Percentiles rank a stretch among this genome's conserved stretches.
Conservation (phyloP, 768 basidiomycete genomes). For the Rhizopogon sp. region DNA sequence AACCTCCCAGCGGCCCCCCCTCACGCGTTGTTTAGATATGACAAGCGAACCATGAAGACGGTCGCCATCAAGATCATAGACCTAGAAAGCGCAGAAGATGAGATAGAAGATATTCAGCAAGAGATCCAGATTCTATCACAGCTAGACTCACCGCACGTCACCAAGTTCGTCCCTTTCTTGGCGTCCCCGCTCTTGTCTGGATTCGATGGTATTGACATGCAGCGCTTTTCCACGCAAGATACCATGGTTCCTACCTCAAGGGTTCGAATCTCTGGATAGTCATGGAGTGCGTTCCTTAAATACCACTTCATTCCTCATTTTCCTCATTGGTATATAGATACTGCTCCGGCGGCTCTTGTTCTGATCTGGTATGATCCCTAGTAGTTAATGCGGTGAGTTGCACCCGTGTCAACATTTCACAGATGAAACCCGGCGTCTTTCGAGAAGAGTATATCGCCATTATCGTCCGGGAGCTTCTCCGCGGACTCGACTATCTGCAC, state of each 20-base stretch:
- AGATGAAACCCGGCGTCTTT: conserved; percentile 99
- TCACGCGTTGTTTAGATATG: conserved; percentile 54
- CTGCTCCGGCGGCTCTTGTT: conserved; percentile 97
- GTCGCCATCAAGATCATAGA: conserved; percentile 99
- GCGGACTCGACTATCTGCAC: conserved; percentile 93
- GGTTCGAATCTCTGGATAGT: conserved; percentile 98
- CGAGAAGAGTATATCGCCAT: conserved; percentile 99
- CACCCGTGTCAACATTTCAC: conserved; percentile 9
- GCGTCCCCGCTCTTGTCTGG: conserved; percentile 17
- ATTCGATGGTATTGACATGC: conserved; percentile 26
- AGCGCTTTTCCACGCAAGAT: conserved; percentile 43
- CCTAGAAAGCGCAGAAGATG: conserved; percentile 97
- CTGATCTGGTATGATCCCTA: conserved; percentile 70
- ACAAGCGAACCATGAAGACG: conserved; percentile 92
- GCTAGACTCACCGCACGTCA: conserved; percentile 92
- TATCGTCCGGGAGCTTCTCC: conserved; percentile 86
- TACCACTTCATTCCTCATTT: conserved; percentile 6
- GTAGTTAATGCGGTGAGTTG: background rate
- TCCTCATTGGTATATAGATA: conserved; percentile 47
- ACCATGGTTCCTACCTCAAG: conserved; percentile 94
- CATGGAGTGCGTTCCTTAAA: conserved; percentile 70
- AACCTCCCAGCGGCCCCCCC: background rate
- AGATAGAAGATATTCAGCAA: conserved; percentile 99
- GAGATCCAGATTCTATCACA: conserved; percentile 98
- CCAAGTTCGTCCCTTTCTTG: conserved; percentile 61